Evolutionary conservation across 768 basidiomycete genomes (phyloP), one percentile per base, ranked within the genome.

Genomic region (Amanita exitialis): DNA sequence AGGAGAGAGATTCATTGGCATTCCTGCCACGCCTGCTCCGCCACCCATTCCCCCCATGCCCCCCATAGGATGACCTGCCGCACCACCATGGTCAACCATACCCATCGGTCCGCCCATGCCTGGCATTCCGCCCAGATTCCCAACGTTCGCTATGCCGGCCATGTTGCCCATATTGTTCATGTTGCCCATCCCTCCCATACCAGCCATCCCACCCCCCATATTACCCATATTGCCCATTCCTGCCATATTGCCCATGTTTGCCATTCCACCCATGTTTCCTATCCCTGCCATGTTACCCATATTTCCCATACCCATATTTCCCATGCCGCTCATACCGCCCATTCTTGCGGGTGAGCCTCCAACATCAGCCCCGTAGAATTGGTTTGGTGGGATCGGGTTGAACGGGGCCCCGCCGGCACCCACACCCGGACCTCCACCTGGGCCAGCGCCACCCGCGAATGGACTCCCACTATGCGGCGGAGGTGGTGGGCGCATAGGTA

Each of bases 291-390:
- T 30, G 12, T 38, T 38, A 16, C 56, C 57, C 53, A 61, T 61
- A 42, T 52, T 46, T 4, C 62, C 62, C 64, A 71, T 69, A 16
- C 68, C 51, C 53, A 63, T 63, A 36, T 50, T 27, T 8, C 45
- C 32, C 45, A 47, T 27, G 13, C 28, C 28, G 7, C 56, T 56
- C 53, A 63, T 63, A 39, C 53, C 35, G 4, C 62, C 63, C 64
- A 71, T 69, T 23, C 69, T 53, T 61, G 70, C 68, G 7, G 70
- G 69, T 23, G 65, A 64, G 4, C 44, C 52, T 15, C 57, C 59
- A 34, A 66, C 61, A 15, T 57, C 62, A 9, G 28, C 16, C 20
- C 60, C 63, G 44, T 64, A 66, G 53, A 66, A 69, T 37, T 66
- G 68, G 10, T 58, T 58, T 10, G 63, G 59, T 6, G 59, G 58